Evolutionary conservation across 2,329 filamentous ascomycete species (phyloP).

Genomic region (Colletotrichum liriopes): DNA sequence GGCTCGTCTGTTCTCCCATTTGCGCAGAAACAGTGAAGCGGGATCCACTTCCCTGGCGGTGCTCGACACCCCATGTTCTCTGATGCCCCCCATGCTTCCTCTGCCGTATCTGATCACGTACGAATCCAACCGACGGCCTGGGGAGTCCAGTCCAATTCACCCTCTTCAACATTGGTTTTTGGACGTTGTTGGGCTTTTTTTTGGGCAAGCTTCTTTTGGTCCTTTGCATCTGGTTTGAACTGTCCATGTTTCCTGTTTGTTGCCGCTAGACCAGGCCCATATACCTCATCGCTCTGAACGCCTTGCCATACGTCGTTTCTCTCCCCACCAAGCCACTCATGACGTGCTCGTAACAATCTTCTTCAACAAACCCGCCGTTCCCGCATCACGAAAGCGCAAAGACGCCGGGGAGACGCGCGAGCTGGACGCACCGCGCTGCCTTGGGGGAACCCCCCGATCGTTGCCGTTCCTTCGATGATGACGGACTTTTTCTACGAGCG

Average conservation of each 20-base stretch:
- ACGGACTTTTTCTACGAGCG: conserved; percentile 30
- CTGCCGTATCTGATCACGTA: not conserved
- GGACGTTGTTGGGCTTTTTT: not conserved
- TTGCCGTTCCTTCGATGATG: conserved; percentile 1
- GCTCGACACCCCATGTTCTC: not conserved
- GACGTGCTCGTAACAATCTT: conserved; percentile 28
- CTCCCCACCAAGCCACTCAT: conserved; percentile 6
- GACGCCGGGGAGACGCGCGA: conserved; percentile 6
- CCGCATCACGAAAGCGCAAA: conserved; percentile 6
- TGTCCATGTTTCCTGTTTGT: not conserved
- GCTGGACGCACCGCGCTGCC: conserved; percentile 12
- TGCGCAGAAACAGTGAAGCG: not conserved
- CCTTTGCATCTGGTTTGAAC: not conserved
- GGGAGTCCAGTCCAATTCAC: not conserved
- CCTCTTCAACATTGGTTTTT: not conserved
- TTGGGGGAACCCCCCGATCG: not conserved
- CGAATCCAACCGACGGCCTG: conserved; percentile 4
- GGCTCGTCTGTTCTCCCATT: conserved; percentile 5
- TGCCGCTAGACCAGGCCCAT: not conserved
- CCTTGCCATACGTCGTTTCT: not conserved
- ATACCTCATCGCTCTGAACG: not conserved
- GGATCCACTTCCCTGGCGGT: conserved; percentile 29
- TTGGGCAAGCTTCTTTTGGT: not conserved
- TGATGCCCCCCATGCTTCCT: not conserved
- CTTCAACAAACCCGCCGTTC: not conserved